phyloP scores from a whole-genome alignment of 2,329 filamentous ascomycete species.

The Pyrenochaeta sp. region DNA sequence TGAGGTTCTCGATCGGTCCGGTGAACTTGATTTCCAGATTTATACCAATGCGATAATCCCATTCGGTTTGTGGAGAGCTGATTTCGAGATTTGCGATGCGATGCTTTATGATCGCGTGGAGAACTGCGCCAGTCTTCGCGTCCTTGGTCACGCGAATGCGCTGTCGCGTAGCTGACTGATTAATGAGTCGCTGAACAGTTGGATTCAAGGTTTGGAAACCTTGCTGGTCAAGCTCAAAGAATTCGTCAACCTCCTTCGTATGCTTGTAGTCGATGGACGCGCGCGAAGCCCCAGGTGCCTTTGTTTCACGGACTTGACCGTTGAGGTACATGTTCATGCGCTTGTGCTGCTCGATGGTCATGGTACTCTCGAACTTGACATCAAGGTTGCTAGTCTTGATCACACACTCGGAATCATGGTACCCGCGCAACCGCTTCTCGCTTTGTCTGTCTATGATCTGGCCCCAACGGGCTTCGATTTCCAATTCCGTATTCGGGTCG shows the following conservation, averaged over 20 bases:
- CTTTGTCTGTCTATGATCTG: slow-evolving; percentile 74
- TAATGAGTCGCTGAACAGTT: slow-evolving; percentile 66
- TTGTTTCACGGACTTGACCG: slow-evolving; percentile 64
- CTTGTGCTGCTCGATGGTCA: slow-evolving; percentile 92
- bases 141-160: slow-evolving; percentile 70
- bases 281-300: slow-evolving; percentile 50
- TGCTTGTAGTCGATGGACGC: slow-evolving; percentile 81
- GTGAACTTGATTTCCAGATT: slow-evolving; percentile 89
- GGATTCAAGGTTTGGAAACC: slow-evolving; percentile 49
- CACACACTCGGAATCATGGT: slow-evolving; percentile 67
- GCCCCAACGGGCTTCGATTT: slow-evolving; percentile 94
- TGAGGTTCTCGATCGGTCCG: slow-evolving; percentile 66
- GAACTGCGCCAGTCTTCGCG: slow-evolving; percentile 71
- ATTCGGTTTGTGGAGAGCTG: slow-evolving; percentile 75
- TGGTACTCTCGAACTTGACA: slow-evolving; percentile 78
- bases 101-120: slow-evolving; percentile 89
- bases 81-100: slow-evolving; percentile 90
- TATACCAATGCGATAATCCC: slow-evolving; percentile 93
- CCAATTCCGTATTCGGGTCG: slow-evolving; percentile 72
- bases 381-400: slow-evolving; percentile 29
- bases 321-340: slow-evolving; percentile 87
- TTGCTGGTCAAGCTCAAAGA: slow-evolving; percentile 68
- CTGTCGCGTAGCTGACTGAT: slow-evolving; percentile 26
- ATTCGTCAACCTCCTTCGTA: slow-evolving; percentile 81
- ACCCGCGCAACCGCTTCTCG: slow-evolving; percentile 71